Base-by-base conservation (phyloP, 208 protist species). In the Blechomonas ayalai region DNA sequence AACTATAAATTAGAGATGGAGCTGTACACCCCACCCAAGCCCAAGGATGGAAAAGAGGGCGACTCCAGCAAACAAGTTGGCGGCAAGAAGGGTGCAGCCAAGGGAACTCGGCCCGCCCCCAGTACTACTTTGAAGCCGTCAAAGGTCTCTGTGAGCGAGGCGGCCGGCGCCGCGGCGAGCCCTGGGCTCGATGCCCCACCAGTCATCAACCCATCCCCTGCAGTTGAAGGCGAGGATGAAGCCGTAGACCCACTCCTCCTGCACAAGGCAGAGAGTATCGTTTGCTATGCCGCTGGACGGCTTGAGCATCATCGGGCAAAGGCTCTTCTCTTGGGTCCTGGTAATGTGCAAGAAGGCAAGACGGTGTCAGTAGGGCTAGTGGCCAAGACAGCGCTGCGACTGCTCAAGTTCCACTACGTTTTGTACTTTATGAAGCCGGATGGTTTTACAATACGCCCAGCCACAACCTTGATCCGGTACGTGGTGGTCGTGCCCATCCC, bases 1-100 rank as follows among this genome's bases (percentile, higher is more conserved):
- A 77, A 86, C 53, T 91, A 91, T 67, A 76, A 70, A 41, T 8
- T 90, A 25, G 82, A 90, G 52, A 79, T 73, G 19, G 39, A 67
- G 34, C n/a, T n/a, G n/a, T n/a, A n/a, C n/a, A n/a, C n/a, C n/a
- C n/a, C n/a, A n/a, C n/a, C n/a, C n/a, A n/a, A n/a, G n/a, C n/a
- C n/a, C n/a, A n/a, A n/a, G n/a, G n/a, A n/a, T n/a, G n/a, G n/a
- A n/a, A n/a, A n/a, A n/a, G n/a, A n/a, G n/a, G n/a, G n/a, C n/a
- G n/a, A n/a, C n/a, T n/a, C n/a, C n/a, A n/a, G n/a, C n/a, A n/a
- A n/a, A n/a, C n/a, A n/a, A n/a, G n/a, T n/a, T n/a, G n/a, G n/a
- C n/a, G n/a, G n/a, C n/a, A n/a, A n/a, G n/a, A n/a, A n/a, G n/a
- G n/a, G n/a, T n/a, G n/a, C n/a, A n/a, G n/a, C n/a, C n/a, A n/a